Percentiles rank a stretch among this genome's conserved stretches.
Conservation (phyloP, 306 rosid genomes). For the Glycine latifolia region DNA sequence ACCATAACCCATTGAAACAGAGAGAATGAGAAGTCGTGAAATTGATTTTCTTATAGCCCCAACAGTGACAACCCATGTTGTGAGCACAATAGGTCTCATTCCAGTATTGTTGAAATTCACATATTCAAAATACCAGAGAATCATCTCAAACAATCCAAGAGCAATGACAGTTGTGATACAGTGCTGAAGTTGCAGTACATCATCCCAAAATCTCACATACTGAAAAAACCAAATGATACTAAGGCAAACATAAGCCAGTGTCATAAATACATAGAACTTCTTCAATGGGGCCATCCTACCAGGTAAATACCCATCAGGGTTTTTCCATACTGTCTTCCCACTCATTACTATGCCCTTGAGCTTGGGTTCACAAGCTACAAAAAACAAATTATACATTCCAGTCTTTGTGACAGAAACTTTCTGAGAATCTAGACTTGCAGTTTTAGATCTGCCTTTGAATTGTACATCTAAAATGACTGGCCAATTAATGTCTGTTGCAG, state of each 20-base stretch:
- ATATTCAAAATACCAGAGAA: conserved; percentile 91
- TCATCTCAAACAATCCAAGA: conserved; percentile 93
- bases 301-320: conserved; percentile 87
- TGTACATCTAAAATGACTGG: conserved; percentile 70
- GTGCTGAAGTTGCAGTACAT: conserved; percentile 93
- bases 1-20: conserved; percentile 96
- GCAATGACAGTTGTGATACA: conserved; percentile 81
- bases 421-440: conserved; percentile 51
- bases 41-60: conserved; percentile 84
- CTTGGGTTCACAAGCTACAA: conserved; percentile 88
- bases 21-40: conserved; percentile 82
- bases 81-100: conserved; percentile 75
- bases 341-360: conserved; percentile 82
- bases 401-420: conserved; percentile 69
- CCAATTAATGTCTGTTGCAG: conserved; percentile 77
- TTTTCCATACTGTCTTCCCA: conserved; percentile 93
- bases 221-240: conserved; percentile 84
- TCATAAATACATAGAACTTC: conserved; percentile 82
- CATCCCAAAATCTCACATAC: conserved; percentile 89
- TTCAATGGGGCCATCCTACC: conserved; percentile 93
- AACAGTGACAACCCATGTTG: conserved; percentile 90
- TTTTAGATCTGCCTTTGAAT: conserved; percentile 54
- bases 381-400: conserved; percentile 96
- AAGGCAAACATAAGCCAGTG: conserved; percentile 70
- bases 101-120: conserved; percentile 84